These are phyloP conservation scores for Colletotrichum salicis DNA, from an alignment of 2,329 filamentous ascomycete genomes.

Conservation along the genomic window DNA sequence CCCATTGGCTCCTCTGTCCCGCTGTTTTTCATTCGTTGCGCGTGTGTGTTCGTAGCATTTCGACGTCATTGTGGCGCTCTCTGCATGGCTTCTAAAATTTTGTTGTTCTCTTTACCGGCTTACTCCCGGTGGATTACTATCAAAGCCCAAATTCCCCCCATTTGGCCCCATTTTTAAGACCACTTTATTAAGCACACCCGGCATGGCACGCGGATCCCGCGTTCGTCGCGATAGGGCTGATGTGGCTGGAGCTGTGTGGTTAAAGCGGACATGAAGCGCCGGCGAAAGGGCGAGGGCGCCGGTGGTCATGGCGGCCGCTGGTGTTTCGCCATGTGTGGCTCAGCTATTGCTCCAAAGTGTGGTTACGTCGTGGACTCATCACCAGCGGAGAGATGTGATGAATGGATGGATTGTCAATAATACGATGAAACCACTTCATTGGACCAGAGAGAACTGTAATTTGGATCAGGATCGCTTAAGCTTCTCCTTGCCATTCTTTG, in stretches of 20 bases:
- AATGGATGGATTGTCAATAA: neutral
- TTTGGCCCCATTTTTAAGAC: neutral
- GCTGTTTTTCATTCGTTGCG: neutral
- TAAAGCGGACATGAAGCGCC: neutral
- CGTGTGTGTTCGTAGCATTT: neutral
- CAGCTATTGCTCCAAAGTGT: neutral
- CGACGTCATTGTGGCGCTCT: conserved; percentile 28
- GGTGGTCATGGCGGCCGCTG: conserved; percentile 19
- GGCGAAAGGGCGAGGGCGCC: neutral
- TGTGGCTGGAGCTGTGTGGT: neutral
- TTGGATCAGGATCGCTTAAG: neutral
- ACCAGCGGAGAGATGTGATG: neutral
- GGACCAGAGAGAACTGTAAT: neutral
- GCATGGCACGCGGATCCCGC: conserved; percentile 7
- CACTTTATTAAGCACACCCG: neutral
- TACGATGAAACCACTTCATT: neutral
- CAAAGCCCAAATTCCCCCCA: conserved; percentile 1
- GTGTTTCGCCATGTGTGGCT: conserved; percentile 16
- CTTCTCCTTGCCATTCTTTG: neutral
- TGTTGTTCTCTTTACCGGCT: neutral
- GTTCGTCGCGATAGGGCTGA: conserved; percentile 8
- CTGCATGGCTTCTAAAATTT: neutral
- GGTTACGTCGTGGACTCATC: conserved; percentile 7
- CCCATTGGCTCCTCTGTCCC: neutral
- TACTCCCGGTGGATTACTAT: conserved; percentile 1